Percentiles rank a stretch among this genome's conserved stretches.
These are phyloP conservation scores for Rhodotorula sp. DNA, from an alignment of 1,284 basidiomycete species.

Conservation along the genomic window DNA sequence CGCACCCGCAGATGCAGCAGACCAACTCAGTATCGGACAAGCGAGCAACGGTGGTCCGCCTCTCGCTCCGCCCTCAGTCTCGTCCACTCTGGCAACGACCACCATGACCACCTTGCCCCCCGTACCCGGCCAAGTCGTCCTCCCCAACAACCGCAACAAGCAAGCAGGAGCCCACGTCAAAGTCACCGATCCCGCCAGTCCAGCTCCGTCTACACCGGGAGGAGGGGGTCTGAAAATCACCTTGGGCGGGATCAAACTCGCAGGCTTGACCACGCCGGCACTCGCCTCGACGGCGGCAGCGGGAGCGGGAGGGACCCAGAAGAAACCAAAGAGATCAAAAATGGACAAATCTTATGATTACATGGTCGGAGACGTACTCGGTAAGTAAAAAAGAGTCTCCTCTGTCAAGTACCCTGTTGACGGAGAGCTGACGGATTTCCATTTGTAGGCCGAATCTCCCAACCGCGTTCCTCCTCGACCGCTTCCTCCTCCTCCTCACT, in stretches of 20 bases:
- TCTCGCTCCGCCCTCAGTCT: too few relatives aligned
- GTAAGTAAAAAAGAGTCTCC: conserved; percentile 20
- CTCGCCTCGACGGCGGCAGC: background rate
- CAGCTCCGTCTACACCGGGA: background rate
- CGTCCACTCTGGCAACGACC: background rate
- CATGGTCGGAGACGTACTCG: conserved; percentile 42
- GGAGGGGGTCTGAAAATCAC: conserved; percentile 29
- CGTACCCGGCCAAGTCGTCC: background rate
- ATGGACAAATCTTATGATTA: conserved; percentile 42
- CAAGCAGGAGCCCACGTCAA: background rate
- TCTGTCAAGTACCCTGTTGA: background rate
- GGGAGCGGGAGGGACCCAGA: conserved; percentile 2
- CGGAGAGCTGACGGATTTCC: background rate
- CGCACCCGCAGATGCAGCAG: background rate
- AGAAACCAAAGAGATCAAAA: conserved; percentile 24
- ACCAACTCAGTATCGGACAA: background rate
- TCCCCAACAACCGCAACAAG: background rate
- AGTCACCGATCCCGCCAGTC: conserved; percentile 2
- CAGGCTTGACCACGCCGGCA: conserved; percentile 3
- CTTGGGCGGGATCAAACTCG: conserved; percentile 34
- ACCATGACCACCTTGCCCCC: background rate
- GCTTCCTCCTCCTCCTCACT: conserved; percentile 12
- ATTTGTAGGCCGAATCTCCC: conserved; percentile 7
- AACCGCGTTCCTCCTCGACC: background rate
- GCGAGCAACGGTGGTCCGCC: background rate